Percentiles rank a stretch among this genome's conserved stretches.
phyloP scores from a whole-genome alignment of 2,329 filamentous ascomycete genomes.

The Fusarium odoratissimum region DNA sequence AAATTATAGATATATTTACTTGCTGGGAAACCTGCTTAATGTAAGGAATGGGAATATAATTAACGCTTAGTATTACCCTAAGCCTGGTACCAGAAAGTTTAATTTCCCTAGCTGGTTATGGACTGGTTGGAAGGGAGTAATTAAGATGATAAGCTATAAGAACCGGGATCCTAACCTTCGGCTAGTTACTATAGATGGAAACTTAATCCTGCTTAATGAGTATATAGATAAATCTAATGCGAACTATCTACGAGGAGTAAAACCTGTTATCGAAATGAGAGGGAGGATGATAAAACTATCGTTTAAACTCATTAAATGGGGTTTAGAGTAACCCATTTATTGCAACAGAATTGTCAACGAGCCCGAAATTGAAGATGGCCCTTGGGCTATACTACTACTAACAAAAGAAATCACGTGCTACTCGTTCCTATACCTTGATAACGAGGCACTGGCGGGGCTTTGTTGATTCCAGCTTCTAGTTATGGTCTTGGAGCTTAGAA shows the following conservation, averaged over 20 bases:
- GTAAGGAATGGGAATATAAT: accelerated
- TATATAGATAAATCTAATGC: not conserved
- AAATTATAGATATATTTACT: accelerated
- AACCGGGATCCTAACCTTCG: not conserved
- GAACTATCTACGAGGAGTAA: accelerated
- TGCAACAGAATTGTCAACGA: too few species aligned
- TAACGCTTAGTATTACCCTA: not conserved
- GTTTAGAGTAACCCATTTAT: too few species aligned
- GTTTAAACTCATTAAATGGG: not conserved
- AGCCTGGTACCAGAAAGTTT: accelerated
- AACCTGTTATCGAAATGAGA: not conserved
- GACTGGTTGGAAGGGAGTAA: not conserved
- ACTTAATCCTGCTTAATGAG: not conserved
- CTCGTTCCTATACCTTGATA: not conserved
- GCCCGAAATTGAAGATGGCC: not conserved
- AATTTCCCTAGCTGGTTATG: not conserved
- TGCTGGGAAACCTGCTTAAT: accelerated
- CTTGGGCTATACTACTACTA: not conserved
- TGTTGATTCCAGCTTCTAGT: not conserved
- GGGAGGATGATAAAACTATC: not conserved
- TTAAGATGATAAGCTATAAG: not conserved
- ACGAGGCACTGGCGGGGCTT: not conserved
- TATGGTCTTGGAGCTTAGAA: not conserved
- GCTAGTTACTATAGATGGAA: not conserved
- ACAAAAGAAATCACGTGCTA: not conserved